A percentile compares a stretch with the other conserved stretches of the same genome.
These are phyloP conservation scores for Penicillium crystallinum DNA, from an alignment of 495 filamentous ascomycete species.

Conservation along the genomic window DNA sequence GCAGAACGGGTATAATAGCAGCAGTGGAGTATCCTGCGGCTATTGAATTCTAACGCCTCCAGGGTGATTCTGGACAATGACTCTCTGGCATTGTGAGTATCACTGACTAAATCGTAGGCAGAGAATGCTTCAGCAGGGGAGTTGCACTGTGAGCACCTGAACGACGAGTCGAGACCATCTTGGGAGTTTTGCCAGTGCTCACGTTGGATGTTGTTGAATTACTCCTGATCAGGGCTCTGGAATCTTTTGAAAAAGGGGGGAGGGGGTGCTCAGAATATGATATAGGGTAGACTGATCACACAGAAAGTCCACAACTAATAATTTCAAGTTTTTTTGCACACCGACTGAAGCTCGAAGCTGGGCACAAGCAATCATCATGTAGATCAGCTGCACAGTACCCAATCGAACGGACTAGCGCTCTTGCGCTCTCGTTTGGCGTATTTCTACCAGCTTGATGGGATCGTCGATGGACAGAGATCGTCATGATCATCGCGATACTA, in stretches of 20 bases:
- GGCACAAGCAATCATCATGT: background rate
- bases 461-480: background rate
- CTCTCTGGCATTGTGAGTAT: no score
- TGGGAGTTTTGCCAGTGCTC: no score
- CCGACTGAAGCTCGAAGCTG: background rate
- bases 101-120: no score
- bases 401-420: background rate
- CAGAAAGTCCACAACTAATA: background rate
- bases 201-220: no score
- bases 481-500: background rate
- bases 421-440: background rate
- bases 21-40: no score
- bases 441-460: background rate
- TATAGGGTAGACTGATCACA: background rate
- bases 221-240: no score
- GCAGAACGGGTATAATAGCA: no score
- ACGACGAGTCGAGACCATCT: no score
- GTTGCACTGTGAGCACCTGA: no score
- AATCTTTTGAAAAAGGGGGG: background rate
- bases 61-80: no score
- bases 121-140: no score
- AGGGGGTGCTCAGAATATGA: background rate
- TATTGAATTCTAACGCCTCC: no score
- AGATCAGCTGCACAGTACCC: background rate
- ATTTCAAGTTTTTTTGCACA: background rate